Evolutionary conservation across 345 rosid species (phyloP).

Genomic region (Hibiscus tridactylites): DNA sequence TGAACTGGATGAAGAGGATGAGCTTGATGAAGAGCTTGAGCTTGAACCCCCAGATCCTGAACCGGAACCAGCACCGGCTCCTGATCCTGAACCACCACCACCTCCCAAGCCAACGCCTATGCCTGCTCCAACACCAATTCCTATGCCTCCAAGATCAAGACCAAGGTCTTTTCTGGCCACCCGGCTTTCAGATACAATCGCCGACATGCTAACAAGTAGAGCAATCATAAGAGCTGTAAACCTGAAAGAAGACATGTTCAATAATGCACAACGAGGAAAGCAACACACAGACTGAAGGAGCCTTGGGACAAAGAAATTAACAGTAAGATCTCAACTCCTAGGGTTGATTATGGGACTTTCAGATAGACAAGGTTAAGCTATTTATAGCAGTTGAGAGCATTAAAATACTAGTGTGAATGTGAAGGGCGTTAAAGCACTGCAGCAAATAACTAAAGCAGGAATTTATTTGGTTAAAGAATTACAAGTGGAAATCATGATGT

Average conservation of each 20-base stretch:
- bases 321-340: not conserved
- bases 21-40: conserved; percentile 37
- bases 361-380: not conserved
- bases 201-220: not conserved
- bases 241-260: not conserved
- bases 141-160: conserved; percentile 10
- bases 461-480: not conserved
- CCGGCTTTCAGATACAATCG: conserved; percentile 15
- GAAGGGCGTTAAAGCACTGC: not conserved
- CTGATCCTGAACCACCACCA: conserved; percentile 36
- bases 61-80: conserved; percentile 23
- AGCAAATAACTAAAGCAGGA: not conserved
- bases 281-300: not conserved
- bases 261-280: not conserved
- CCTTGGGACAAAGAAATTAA: too few relatives aligned
- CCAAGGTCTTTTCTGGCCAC: conserved; percentile 31
- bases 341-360: not conserved
- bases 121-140: conserved; percentile 23
- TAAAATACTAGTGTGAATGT: not conserved
- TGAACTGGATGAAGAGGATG: conserved; percentile 32
- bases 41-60: conserved; percentile 33
- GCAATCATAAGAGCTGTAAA: not conserved
- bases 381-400: not conserved
- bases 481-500: not conserved
- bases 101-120: conserved; percentile 27